Evolutionary conservation across 1,139 yeast species (phyloP).

Genomic region (Scheffersomyces parashehatae): DNA sequence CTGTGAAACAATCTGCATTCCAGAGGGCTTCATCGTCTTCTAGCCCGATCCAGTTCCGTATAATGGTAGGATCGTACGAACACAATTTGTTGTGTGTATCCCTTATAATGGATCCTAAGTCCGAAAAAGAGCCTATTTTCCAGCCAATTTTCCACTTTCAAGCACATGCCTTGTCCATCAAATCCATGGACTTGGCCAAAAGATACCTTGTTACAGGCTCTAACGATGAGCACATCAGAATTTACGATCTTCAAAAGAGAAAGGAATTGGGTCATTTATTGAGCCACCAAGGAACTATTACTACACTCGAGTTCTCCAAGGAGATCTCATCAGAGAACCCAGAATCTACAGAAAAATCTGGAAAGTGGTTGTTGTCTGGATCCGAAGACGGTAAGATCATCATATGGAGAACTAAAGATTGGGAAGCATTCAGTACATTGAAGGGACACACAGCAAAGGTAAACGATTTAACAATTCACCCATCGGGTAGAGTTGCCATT

Average conservation of each 20-base stretch:
- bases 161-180: conserved; percentile 87
- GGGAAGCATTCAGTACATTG: conserved; percentile 89
- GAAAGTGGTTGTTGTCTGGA: conserved; percentile 88
- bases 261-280: conserved; percentile 89
- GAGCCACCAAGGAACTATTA: conserved; percentile 88
- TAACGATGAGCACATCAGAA: conserved; percentile 92
- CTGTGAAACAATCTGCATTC: too few species aligned
- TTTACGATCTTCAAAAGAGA: conserved; percentile 90
- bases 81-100: conserved; percentile 88
- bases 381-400: conserved; percentile 89
- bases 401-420: conserved; percentile 94
- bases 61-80: conserved; percentile 93
- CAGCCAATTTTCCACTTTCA: conserved; percentile 95
- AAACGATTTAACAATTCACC: conserved; percentile 86
- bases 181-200: conserved; percentile 79
- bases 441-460: conserved; percentile 82
- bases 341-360: conserved; percentile 38
- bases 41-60: conserved; percentile 53
- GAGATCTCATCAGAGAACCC: conserved; percentile 26
- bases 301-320: conserved; percentile 69
- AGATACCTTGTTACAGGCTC: conserved; percentile 92
- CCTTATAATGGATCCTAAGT: conserved; percentile 46
- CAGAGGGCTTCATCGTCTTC: background rate
- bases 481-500: conserved; percentile 88
- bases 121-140: conserved; percentile 55